phyloP scores from a whole-genome alignment of 1,284 basidiomycete genomes.

The Macrocybe sp. region DNA sequence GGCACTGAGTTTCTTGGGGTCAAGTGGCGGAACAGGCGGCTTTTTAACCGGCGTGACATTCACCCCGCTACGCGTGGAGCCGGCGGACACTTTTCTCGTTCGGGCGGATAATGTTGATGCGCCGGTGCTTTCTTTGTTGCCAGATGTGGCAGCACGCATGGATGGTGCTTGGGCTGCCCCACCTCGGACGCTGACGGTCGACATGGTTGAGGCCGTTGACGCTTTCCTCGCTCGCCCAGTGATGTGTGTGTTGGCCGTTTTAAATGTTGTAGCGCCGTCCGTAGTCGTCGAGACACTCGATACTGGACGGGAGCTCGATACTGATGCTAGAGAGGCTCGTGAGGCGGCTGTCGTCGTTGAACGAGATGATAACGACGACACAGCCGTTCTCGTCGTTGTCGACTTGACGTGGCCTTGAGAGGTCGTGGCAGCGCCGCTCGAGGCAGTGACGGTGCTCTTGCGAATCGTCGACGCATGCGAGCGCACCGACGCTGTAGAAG shows the following conservation, averaged over 20 bases:
- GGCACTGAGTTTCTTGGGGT: slow-evolving; percentile 26
- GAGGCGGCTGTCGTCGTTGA: not conserved
- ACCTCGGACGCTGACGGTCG: slow-evolving; percentile 7
- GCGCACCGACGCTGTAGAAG: slow-evolving; percentile 9
- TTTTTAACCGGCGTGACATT: slow-evolving; percentile 12
- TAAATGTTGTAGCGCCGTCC: slow-evolving; percentile 49
- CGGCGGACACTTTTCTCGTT: slow-evolving; percentile 21
- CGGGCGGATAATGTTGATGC: slow-evolving; percentile 5
- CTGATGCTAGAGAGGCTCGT: slow-evolving; percentile 9
- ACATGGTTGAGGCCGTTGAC: slow-evolving; percentile 8
- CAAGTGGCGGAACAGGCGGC: slow-evolving; percentile 24
- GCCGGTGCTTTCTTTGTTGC: slow-evolving; percentile 6
- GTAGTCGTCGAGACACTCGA: slow-evolving; percentile 36
- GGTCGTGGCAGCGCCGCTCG: slow-evolving; percentile 3
- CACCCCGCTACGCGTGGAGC: slow-evolving; percentile 19
- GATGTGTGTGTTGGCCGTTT: slow-evolving; percentile 39
- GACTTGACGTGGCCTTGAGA: slow-evolving; percentile 1
- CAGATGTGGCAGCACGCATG: not conserved
- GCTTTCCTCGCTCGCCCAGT: not conserved
- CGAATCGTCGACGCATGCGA: slow-evolving; percentile 28
- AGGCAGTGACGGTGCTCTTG: slow-evolving; percentile 12
- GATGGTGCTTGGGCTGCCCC: slow-evolving; percentile 1
- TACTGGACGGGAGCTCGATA: slow-evolving; percentile 11
- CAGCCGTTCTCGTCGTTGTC: slow-evolving; percentile 3
- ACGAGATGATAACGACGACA: not conserved